phyloP scores from a whole-genome alignment of 805 yeast genomes.

The Saccharomycopsis sp. region DNA sequence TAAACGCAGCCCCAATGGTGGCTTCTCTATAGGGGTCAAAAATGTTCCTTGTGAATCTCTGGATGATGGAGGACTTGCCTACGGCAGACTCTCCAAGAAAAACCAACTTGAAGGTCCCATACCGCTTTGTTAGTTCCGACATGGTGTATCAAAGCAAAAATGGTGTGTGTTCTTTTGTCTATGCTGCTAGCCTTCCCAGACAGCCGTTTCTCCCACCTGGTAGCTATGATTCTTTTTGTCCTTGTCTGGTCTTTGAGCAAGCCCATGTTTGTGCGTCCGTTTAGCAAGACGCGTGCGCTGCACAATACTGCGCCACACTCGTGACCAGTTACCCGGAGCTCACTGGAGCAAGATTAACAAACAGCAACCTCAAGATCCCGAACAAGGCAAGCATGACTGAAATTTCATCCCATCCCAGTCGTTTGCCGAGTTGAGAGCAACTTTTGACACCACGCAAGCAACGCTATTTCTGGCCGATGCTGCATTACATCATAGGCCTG shows the following conservation, averaged over 20 bases:
- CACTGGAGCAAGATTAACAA: too few species aligned
- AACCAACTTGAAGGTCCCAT: conserved; percentile 31
- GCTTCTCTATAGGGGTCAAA: conserved; percentile 81
- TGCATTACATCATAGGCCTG: not conserved
- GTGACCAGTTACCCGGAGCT: too few species aligned
- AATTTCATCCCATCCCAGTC: not conserved
- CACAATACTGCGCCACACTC: too few species aligned
- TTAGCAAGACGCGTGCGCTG: too few species aligned
- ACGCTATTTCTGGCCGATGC: too few species aligned
- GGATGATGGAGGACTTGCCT: conserved; percentile 45
- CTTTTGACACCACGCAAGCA: too few species aligned
- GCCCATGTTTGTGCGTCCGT: too few species aligned
- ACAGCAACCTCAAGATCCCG: not conserved
- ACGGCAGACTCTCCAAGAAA: conserved; percentile 46
- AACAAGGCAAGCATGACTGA: not conserved
- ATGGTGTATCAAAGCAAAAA: conserved; percentile 4
- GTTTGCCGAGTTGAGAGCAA: too few species aligned
- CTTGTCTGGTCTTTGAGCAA: too few species aligned
- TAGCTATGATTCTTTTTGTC: too few species aligned
- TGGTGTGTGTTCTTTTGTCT: not conserved
- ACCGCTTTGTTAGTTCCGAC: conserved; percentile 14
- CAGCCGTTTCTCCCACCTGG: too few species aligned
- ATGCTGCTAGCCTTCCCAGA: too few species aligned
- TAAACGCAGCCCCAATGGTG: conserved; percentile 98
- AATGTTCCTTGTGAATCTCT: conserved; percentile 38